Base-by-base conservation (phyloP, 768 basidiomycete genomes). In the Leccinum longicurvipes region DNA sequence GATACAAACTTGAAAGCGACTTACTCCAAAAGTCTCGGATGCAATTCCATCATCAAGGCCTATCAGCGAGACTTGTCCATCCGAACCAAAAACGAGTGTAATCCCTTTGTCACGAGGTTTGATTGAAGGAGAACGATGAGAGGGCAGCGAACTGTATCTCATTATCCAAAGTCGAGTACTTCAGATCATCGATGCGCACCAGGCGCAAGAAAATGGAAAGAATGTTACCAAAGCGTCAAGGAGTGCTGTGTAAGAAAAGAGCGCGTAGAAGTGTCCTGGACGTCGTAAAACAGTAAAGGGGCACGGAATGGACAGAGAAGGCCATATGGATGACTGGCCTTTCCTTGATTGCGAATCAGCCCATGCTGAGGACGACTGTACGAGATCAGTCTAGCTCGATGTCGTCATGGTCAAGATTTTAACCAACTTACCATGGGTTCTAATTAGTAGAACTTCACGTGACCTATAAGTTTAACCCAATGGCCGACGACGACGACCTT, bases 171-270 rank as follows among this genome's bases (percentile, higher is more conserved):
- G 52, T 14, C 24, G 31, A n/a, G 41, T 41, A 9, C 31, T 45
- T 54, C 28, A 60, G 47, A 62, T 63, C 63, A 70, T 68, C 28
- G 53, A 59, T 48, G 67, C 68, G 68, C 68, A 47, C 68, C 68
- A 50, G 68, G 68, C 68, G 66, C 68, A 65, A 51, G 53, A 7
- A 41, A 47, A n/a, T 24, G 31, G 24, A 51, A 11, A 46, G 36
- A 55, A 53, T 51, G 14, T 50, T 59, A 63, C 61, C 63, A 56
- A 64, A 56, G 60, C 42, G 60, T 53, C 48, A 56, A 49, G 41
- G 60, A 53, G 42, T 19, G 47, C 5, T 24, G 14, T 15, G 27
- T 44, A 11, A 45, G 55, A 42, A 53, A 58, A 49, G 44, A 48
- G 42, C 28, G 55, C 17, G 42, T 19, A 44, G 42, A 23, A 6